A percentile compares a stretch with the other conserved stretches of the same genome.
Conservation (phyloP, 768 basidiomycete genomes). For the Fomitopsis serialis region DNA sequence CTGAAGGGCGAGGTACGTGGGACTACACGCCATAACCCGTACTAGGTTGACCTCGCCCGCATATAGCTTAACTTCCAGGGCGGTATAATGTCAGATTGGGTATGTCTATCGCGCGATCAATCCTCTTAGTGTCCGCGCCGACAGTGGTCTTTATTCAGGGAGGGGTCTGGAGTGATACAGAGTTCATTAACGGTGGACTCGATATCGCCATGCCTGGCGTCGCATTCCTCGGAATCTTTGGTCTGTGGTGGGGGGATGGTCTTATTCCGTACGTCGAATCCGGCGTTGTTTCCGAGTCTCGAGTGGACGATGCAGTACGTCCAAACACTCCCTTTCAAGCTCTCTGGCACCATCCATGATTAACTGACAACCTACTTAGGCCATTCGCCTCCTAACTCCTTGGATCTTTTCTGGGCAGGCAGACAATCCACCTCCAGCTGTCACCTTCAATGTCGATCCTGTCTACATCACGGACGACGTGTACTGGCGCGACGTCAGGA, state of each 20-base stretch:
- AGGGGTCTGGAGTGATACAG: conserved; percentile 12
- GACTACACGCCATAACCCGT: background rate
- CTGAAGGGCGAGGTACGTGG: conserved; percentile 29
- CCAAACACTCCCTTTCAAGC: conserved; percentile 26
- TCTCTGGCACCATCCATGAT: no score
- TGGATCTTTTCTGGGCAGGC: background rate
- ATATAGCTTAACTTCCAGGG: conserved; percentile 36
- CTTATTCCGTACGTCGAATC: conserved; percentile 65
- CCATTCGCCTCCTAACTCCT: background rate
- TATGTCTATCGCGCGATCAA: conserved; percentile 33
- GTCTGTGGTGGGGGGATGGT: conserved; percentile 56
- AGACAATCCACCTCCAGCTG: conserved; percentile 9
- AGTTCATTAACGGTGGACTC: conserved; percentile 4
- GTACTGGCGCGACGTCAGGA: conserved; percentile 47
- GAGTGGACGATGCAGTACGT: conserved; percentile 69
- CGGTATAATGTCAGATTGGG: conserved; percentile 70
- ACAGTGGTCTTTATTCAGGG: background rate
- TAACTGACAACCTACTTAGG: no score
- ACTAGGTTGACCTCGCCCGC: no score
- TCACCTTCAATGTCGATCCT: conserved; percentile 63
- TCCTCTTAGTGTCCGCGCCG: no score
- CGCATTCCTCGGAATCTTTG: conserved; percentile 38
- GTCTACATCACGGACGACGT: conserved; percentile 37
- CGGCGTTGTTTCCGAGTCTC: conserved; percentile 55
- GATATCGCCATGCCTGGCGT: conserved; percentile 73